Evolutionary conservation across 129 eudicot species (phyloP).

Genomic region (Pittosporum tobira): DNA sequence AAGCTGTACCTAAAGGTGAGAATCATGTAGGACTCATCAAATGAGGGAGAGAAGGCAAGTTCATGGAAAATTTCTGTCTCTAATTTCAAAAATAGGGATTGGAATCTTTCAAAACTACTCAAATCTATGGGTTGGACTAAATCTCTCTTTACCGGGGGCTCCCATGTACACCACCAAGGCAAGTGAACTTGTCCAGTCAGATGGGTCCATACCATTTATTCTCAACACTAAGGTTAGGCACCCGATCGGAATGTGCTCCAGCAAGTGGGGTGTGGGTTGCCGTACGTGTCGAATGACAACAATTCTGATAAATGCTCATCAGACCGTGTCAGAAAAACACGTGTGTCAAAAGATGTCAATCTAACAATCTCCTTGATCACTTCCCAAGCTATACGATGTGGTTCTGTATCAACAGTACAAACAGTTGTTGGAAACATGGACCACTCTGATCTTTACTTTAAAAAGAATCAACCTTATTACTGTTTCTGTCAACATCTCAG

Average conservation of each 20-base stretch:
- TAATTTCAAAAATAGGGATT: too few species aligned
- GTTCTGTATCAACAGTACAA: background rate
- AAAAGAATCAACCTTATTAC: background rate
- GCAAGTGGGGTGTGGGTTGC: background rate
- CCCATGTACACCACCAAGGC: background rate
- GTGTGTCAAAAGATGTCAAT: background rate
- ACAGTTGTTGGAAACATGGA: background rate
- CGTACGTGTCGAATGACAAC: background rate
- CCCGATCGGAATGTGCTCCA: conserved; percentile 9
- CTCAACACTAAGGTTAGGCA: background rate
- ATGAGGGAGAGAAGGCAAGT: background rate
- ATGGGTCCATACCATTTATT: background rate
- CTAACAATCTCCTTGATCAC: too few species aligned
- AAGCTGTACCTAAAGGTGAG: background rate
- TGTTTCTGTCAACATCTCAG: background rate
- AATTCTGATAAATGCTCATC: conserved; percentile 5
- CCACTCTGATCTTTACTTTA: background rate
- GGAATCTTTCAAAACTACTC: background rate
- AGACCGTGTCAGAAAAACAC: conserved; percentile 5
- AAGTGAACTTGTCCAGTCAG: conserved; percentile 17
- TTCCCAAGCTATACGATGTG: background rate
- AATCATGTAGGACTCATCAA: conserved; percentile 3
- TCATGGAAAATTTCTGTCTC: background rate
- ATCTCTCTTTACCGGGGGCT: conserved; percentile 6
- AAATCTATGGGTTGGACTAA: conserved; percentile 6